A percentile compares a stretch with the other conserved stretches of the same genome.
Conservation (phyloP, 1,284 basidiomycete species). For the Heterobasidion occidentale region DNA sequence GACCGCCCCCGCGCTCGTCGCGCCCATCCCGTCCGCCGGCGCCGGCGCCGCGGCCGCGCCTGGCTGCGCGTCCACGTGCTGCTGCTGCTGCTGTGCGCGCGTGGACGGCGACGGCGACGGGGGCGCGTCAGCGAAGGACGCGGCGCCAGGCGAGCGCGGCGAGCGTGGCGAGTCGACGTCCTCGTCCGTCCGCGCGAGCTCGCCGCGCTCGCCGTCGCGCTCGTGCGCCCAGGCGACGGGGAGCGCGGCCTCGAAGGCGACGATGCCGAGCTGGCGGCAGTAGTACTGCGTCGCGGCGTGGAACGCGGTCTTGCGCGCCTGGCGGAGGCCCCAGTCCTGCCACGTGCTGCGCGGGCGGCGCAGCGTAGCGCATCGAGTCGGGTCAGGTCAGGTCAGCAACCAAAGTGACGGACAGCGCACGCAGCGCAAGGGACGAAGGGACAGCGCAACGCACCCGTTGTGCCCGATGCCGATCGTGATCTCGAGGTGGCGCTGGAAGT, state of each 20-base stretch:
- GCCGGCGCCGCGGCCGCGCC: slow-evolving; percentile 20
- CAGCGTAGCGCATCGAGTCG: background rate
- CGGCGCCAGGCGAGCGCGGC: background rate
- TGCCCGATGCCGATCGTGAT: slow-evolving; percentile 63
- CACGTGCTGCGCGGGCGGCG: background rate
- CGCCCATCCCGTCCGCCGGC: slow-evolving; percentile 20
- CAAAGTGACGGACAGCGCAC: background rate
- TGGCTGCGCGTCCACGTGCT: slow-evolving; percentile 6
- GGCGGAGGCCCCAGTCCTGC: slow-evolving; percentile 55
- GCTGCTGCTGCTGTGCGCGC: no score
- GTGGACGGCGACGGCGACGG: slow-evolving; percentile 1
- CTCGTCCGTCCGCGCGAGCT: slow-evolving; percentile 7
- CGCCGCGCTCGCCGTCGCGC: no score
- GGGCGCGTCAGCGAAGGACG: background rate
- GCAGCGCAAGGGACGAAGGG: no score
- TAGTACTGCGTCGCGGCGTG: slow-evolving; percentile 69
- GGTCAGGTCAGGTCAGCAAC: background rate
- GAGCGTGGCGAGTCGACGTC: slow-evolving; percentile 22
- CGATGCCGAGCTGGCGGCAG: slow-evolving; percentile 58
- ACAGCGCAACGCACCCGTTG: slow-evolving; percentile 59
- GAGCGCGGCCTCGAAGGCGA: slow-evolving; percentile 46
- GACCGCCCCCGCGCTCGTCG: background rate
- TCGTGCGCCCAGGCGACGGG: slow-evolving; percentile 45
- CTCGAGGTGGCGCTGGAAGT: slow-evolving; percentile 55
- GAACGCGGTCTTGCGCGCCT: slow-evolving; percentile 62